Base-by-base conservation (phyloP, 768 basidiomycete genomes). In the Mycena alexandri region DNA sequence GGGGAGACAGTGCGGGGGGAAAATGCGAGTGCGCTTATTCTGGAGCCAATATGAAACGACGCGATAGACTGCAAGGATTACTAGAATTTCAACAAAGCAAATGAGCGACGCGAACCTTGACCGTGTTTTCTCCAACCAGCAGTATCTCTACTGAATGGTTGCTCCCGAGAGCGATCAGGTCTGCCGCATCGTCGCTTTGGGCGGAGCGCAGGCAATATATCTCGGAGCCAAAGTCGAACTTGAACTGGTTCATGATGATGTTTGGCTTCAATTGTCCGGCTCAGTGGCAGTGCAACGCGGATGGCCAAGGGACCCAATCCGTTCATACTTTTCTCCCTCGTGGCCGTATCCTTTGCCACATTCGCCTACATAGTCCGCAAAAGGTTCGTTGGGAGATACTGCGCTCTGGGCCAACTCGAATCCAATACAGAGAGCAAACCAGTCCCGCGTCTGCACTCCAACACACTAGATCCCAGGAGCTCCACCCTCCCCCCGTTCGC, bases 21-120 rank as follows among this genome's bases (percentile, higher is more conserved):
- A 90, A 92, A 95, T 3, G 93, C 92, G 16, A 95, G 76, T 6
- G 94, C 86, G 3, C 91, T 93, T 47, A 92, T 83, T 55, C 87
- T 84, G 12, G 84, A 82, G 21, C 93, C 93, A 47, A 94, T 78
- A 78, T 92, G 86, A 73, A 94, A 94, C 21, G 88, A 88, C 48
- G 92, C 92, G 72, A 95, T 71, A 41, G 79, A 80, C 64, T 80
- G 51, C 14, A 25, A 24, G 38, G 5, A 36, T 51, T 10, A 53
- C 43, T 61, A 70, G 34, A 67, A 73, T 68, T 59, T 60, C 46
- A 5, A 38, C 51, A 66, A 57, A 41, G 13, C 41, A 22, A 51
- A 16, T n/a, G 24, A 42, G 48, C 55, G 38, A 54, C 53, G 17
- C 16, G 59, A 65, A 62, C 38, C 64, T 56, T 56, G 61, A 65